Percentiles rank a stretch among this genome's conserved stretches.
These are phyloP conservation scores for Sporisorium reilianum DNA, from an alignment of 1,284 basidiomycete genomes.

Conservation along the genomic window DNA sequence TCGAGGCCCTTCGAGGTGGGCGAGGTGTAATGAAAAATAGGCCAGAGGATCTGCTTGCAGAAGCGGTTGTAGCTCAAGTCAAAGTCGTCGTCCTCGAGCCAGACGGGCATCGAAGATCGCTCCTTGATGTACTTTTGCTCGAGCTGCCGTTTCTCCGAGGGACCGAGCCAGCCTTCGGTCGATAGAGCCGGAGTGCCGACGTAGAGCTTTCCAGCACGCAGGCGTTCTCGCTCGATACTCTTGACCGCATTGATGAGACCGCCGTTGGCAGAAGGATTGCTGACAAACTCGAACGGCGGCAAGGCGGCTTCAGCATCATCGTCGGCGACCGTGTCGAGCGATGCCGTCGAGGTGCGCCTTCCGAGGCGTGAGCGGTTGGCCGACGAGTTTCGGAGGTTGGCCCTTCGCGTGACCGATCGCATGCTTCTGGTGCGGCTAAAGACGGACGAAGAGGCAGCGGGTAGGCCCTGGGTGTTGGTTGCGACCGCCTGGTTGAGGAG, in stretches of 20 bases:
- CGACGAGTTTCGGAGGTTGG: slow-evolving; percentile 43
- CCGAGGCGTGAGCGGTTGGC: slow-evolving; percentile 32
- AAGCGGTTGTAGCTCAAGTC: slow-evolving; percentile 84
- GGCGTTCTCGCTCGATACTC: slow-evolving; percentile 56
- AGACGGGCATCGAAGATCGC: slow-evolving; percentile 78
- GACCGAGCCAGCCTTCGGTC: slow-evolving; percentile 59
- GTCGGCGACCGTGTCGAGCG: slow-evolving; percentile 45
- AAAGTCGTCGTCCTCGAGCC: slow-evolving; percentile 77
- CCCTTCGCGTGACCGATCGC: slow-evolving; percentile 21
- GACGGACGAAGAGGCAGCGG: slow-evolving; percentile 44
- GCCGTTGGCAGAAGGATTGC: slow-evolving; percentile 67
- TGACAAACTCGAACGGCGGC: slow-evolving; percentile 60
- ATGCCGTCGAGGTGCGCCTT: slow-evolving; percentile 47
- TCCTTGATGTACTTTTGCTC: slow-evolving; percentile 76
- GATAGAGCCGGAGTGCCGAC: slow-evolving; percentile 65
- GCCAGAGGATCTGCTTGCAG: slow-evolving; percentile 91
- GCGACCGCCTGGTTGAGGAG: slow-evolving; percentile 8
- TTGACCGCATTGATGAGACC: slow-evolving; percentile 67
- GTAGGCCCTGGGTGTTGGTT: slow-evolving; percentile 36
- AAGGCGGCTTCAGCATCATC: slow-evolving; percentile 24
- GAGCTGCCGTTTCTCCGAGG: slow-evolving; percentile 72
- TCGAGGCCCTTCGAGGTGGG: slow-evolving; percentile 84
- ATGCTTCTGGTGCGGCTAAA: slow-evolving; percentile 48
- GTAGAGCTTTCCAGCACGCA: slow-evolving; percentile 60
- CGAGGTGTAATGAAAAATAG: slow-evolving; percentile 85